phyloP scores from a whole-genome alignment of 805 yeast species.

The Wickerhamiella musiphila region DNA sequence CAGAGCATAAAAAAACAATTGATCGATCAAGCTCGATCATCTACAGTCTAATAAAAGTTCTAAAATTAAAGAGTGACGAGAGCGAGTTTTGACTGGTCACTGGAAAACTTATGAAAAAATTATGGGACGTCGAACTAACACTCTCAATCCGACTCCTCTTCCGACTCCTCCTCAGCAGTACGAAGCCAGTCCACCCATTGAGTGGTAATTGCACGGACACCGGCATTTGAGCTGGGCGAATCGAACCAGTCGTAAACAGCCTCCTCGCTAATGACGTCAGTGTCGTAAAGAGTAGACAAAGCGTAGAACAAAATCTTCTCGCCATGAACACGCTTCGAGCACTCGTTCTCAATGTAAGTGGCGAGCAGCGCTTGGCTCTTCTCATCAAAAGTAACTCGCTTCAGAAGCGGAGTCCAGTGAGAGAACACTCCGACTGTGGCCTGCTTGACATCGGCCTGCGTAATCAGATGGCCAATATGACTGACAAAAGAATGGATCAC shows the following conservation, averaged over 20 bases:
- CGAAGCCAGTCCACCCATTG: constrained; percentile 79
- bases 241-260: constrained; percentile 73
- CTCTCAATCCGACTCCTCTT: too few relatives aligned
- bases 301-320: constrained; percentile 32
- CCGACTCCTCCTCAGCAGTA: constrained; percentile 57
- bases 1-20: too few relatives aligned
- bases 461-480: constrained; percentile 52
- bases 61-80: too few relatives aligned
- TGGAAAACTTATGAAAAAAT: too few relatives aligned
- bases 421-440: constrained; percentile 62
- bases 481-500: constrained; percentile 55
- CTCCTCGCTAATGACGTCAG: constrained; percentile 71
- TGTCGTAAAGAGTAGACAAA: constrained; percentile 53
- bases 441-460: constrained; percentile 60
- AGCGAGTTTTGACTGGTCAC: too few relatives aligned
- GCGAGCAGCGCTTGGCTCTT: constrained; percentile 66
- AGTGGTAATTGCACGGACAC: constrained; percentile 38
- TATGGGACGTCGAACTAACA: too few relatives aligned
- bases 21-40: too few relatives aligned
- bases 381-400: constrained; percentile 67
- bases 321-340: constrained; percentile 26
- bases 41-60: too few relatives aligned
- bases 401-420: constrained; percentile 68
- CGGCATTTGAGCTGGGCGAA: constrained; percentile 26
- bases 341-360: constrained; percentile 28